A percentile compares a stretch with the other conserved stretches of the same genome.
Conservation (phyloP, 2,329 filamentous ascomycete genomes). For the Microdochium bolleyi region DNA sequence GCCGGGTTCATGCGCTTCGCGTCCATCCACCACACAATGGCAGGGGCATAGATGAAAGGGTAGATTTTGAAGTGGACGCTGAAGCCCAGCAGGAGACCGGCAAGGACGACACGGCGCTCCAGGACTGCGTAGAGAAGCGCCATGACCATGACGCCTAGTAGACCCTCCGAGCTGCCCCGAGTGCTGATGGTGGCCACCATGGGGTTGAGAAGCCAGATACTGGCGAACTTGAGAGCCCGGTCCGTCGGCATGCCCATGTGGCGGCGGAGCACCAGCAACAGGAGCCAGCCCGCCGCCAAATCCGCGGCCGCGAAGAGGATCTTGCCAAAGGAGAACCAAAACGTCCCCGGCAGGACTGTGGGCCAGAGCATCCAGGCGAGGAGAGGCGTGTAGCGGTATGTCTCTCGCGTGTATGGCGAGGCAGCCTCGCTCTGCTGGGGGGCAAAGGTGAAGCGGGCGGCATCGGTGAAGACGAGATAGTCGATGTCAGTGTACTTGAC, state of each 20-base stretch:
- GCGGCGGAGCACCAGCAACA: slow-evolving; percentile 27
- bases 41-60: slow-evolving; percentile 87
- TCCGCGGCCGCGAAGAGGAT: slow-evolving; percentile 78
- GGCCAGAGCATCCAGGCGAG: slow-evolving; percentile 87
- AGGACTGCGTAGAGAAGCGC: slow-evolving; percentile 77
- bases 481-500: slow-evolving; percentile 99
- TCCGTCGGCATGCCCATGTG: slow-evolving; percentile 36
- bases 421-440: slow-evolving; percentile 70
- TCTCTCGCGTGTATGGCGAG: slow-evolving; percentile 83
- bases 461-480: slow-evolving; percentile 97
- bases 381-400: slow-evolving; percentile 93
- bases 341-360: slow-evolving; percentile 40
- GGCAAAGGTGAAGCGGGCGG: slow-evolving; percentile 57
- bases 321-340: slow-evolving; percentile 80
- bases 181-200: slow-evolving; percentile 98
- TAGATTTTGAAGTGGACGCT: slow-evolving; percentile 98
- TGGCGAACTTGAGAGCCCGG: slow-evolving; percentile 65
- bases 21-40: slow-evolving; percentile 76
- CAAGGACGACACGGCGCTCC: slow-evolving; percentile 50
- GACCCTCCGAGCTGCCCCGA: slow-evolving; percentile 83
- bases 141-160: slow-evolving; percentile 78
- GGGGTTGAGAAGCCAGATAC: slow-evolving; percentile 90
- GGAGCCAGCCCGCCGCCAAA: slow-evolving; percentile 67
- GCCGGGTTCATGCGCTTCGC: slow-evolving; percentile 6
- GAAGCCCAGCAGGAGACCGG: slow-evolving; percentile 70